phyloP scores from a whole-genome alignment of 1,284 basidiomycete species.

The Xerocomus nothofagi region DNA sequence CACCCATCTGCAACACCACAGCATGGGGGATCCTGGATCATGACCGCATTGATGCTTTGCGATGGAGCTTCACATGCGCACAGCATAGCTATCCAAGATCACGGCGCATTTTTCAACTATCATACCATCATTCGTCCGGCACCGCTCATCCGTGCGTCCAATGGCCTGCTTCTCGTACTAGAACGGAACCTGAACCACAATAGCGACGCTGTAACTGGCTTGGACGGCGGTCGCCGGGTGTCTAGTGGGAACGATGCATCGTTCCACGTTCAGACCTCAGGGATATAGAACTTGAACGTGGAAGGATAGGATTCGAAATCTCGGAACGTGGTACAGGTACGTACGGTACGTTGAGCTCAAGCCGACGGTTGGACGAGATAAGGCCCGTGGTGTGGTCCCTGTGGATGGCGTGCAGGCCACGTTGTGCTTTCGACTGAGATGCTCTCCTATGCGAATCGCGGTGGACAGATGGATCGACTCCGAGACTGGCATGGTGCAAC shows the following conservation, averaged over 20 bases:
- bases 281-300: neutral
- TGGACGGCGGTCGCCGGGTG: neutral
- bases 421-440: neutral
- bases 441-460: neutral
- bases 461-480: neutral
- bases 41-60: neutral
- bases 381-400: neutral
- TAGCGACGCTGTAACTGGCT: neutral
- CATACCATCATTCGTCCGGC: slow-evolving; percentile 2
- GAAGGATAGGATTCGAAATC: no score
- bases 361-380: slow-evolving; percentile 1
- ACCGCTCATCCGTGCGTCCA: neutral
- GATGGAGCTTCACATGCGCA: slow-evolving; percentile 12
- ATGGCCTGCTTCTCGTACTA: neutral
- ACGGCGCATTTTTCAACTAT: neutral
- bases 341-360: neutral
- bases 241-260: neutral
- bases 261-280: neutral
- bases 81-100: slow-evolving; percentile 6
- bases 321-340: neutral
- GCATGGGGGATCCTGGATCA: neutral
- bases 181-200: neutral
- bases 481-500: slow-evolving; percentile 15
- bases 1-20: neutral
- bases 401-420: slow-evolving; percentile 5